Base-by-base conservation (phyloP, 371 early-diverging fungal genomes). In the Entomophthora muscae region DNA sequence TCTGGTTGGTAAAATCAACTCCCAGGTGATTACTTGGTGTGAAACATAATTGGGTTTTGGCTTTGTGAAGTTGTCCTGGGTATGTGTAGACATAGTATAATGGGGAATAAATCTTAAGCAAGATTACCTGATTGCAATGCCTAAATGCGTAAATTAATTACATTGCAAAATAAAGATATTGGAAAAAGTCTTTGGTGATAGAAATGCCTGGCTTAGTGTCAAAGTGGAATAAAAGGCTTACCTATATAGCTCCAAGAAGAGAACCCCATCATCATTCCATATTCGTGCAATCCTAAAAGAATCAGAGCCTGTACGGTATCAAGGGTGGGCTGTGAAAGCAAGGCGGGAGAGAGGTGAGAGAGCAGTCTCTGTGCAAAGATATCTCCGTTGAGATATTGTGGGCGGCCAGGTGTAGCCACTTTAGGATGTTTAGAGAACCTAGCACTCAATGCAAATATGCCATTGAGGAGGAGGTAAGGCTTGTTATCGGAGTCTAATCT, bases 391-490 rank as follows among this genome's bases (percentile, higher is more conserved):
- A 52, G 26, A 52, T 62, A 62, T 33, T 29, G 42, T 17, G 42
- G 42, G 10, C 42, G 42, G 17, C 17, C 42, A 13, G 32, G 13
- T 22, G n/a, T 27, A 22, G 52, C n/a, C 17, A 61, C 42, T 22
- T 61, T 42, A 10, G 5, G 17, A 29, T 70, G 68, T 5, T 65
- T 55, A 0, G 75, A 72, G 64, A 68, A 73, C 22, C 75, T 69
- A 31, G 64, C 57, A 26, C 31, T 24, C 24, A 55, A 28, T 28
- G 57, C 64, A 24, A 33, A 55, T 10, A 54, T 64, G 1, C n/a
- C 27, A 56, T 57, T 56, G 2, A 64, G 17, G 1, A 57, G 21
- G 5, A 57, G 28, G 22, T 31, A 32, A 1, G 32, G 32, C 24
- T 56, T 7, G 13, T 62, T 62, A 13, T 52, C 10, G 30, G 17